These are phyloP conservation scores for Rhododendron henanense DNA, from an alignment of 148 eudicot species.

Conservation along the genomic window DNA sequence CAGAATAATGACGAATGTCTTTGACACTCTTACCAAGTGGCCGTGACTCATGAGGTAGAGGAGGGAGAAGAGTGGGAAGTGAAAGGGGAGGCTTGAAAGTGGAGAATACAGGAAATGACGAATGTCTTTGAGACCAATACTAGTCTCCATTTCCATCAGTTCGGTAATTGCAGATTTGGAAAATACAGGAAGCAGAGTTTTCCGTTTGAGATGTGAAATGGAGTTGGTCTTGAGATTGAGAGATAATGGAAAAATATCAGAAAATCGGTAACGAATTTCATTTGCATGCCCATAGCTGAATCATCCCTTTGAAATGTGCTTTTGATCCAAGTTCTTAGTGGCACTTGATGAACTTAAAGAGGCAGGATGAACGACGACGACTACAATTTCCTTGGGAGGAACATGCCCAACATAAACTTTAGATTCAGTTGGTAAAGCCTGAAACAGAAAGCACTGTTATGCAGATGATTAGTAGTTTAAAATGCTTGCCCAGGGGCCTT, in stretches of 20 bases:
- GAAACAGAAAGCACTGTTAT: conserved; percentile 10
- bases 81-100: conserved; percentile 17
- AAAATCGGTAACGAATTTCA: conserved; percentile 15
- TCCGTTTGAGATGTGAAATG: no score
- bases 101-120: no score
- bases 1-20: conserved; percentile 27
- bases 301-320: conserved; percentile 35
- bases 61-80: not conserved
- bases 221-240: no score
- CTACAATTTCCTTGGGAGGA: conserved; percentile 52
- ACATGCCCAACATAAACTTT: conserved; percentile 38
- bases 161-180: not conserved
- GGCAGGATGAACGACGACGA: conserved; percentile 55
- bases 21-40: conserved; percentile 18
- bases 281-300: conserved; percentile 42
- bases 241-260: no score
- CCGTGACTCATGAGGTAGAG: conserved; percentile 3
- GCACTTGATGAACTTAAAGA: conserved; percentile 22
- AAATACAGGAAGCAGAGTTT: not conserved
- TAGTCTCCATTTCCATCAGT: conserved; percentile 14
- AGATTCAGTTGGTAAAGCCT: conserved; percentile 41
- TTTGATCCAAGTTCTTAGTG: conserved; percentile 40
- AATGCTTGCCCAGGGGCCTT: not conserved
- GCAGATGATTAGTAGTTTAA: not conserved
- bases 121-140: not conserved